A percentile compares a stretch with the other conserved stretches of the same genome.
These are phyloP conservation scores for Termitomyces sp. DNA, from an alignment of 768 basidiomycete genomes.

Conservation along the genomic window DNA sequence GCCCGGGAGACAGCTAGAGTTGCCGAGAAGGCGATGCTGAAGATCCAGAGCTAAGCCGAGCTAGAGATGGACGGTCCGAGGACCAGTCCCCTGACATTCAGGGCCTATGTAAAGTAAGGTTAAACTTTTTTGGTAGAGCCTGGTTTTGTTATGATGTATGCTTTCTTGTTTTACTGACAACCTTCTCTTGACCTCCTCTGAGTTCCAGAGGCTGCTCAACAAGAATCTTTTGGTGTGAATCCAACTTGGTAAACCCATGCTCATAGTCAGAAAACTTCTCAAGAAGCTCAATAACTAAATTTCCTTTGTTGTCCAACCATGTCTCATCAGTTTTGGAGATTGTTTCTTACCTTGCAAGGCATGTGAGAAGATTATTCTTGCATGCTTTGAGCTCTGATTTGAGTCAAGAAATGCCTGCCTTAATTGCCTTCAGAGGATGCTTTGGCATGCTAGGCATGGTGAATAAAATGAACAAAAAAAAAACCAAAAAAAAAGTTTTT, in stretches of 20 bases:
- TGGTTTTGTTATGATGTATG: too few species aligned
- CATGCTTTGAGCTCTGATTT: neutral
- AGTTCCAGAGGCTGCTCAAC: neutral
- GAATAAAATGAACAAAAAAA: too few species aligned
- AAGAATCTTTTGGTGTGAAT: neutral
- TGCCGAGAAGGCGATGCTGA: too few species aligned
- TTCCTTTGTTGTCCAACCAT: neutral
- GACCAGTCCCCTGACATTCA: neutral
- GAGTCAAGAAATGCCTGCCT: neutral
- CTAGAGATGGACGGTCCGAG: too few species aligned
- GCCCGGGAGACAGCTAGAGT: too few species aligned
- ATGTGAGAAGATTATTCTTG: too few species aligned
- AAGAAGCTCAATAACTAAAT: neutral
- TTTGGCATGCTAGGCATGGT: neutral
- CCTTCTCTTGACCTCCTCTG: too few species aligned
- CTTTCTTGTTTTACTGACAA: too few species aligned
- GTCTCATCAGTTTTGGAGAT: neutral
- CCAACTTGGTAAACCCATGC: neutral
- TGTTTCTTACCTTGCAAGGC: too few species aligned
- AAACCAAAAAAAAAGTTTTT: neutral
- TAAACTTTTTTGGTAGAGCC: too few species aligned
- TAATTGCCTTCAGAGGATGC: neutral
- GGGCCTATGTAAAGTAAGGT: too few species aligned
- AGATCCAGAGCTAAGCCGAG: too few species aligned
- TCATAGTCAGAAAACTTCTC: neutral